Base-by-base conservation (phyloP, 208 protist genomes). In the Acanthamoeba lugdunensis region DNA sequence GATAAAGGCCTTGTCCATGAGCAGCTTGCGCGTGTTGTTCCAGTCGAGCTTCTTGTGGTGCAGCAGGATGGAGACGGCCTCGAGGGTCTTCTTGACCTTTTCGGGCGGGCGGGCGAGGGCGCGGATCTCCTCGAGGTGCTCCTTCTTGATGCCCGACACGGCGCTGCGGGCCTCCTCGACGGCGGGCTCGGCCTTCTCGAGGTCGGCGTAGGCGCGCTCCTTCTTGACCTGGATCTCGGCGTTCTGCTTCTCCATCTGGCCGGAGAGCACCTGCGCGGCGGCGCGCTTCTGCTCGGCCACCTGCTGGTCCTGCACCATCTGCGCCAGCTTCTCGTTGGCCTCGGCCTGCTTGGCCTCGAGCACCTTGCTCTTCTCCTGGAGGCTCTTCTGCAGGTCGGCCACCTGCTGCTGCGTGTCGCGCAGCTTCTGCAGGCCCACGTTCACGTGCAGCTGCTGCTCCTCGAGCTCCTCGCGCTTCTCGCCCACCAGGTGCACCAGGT, bases 51-150 rank as follows among this genome's bases (percentile, higher is more conserved):
- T 81, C 67, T 93, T 73, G 75, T 89, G 90, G 45, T 94, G 91
- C 16, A 97, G 61, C 77, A 98, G 63, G 25, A 95, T 85, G 48
- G 95, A 88, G 23, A 97, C 95, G 45, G 95, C 81, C 89, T 97
- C 95, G 21, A 98, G 79, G 28, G 94, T 84, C 79, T 93, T 96
- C 96, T 99, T 98, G 63, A 99, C 98, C 95, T 97, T 97, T 54
- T 95, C 96, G 33, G 98, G 98, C 73, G 99, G 99, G 48, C 97
- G 99, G n/a, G 96, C 97, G 89, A 99, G 98, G 37, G 97, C 96
- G 67, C 98, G 97, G n/a, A 99, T 98, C 97, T 99, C 99, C 37
- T 98, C 98, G 41, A 99, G 96, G 94, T 99, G 98, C 94, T 94
- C 56, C 88, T 97, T 97, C 96, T 98, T 98, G 94, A 99, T 99